Conservation (phyloP, 2,329 filamentous ascomycete species). For the Cercospora sp. region DNA sequence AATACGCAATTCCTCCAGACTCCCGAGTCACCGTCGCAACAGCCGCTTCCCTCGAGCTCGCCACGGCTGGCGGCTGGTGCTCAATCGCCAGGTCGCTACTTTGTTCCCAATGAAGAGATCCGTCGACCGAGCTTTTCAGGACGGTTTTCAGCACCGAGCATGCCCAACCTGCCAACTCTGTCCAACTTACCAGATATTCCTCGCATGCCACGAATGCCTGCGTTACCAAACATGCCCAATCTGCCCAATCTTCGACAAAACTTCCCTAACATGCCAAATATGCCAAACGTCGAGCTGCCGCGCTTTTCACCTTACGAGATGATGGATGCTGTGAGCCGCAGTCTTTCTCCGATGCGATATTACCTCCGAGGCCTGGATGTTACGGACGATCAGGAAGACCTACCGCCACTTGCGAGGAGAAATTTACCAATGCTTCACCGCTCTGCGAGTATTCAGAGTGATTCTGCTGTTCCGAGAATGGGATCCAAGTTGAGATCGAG, state of each 20-base stretch:
- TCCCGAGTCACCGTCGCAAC: conserved; percentile 23
- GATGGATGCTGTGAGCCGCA: conserved; percentile 48
- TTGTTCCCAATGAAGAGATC: conserved; percentile 35
- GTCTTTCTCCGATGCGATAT: conserved; percentile 49
- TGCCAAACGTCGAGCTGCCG: conserved; percentile 39
- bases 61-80: conserved; percentile 28
- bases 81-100: conserved; percentile 37
- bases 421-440: not conserved
- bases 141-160: conserved; percentile 34
- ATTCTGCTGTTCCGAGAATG: conserved; percentile 21
- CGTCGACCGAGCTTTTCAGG: conserved; percentile 34
- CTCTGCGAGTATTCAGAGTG: conserved; percentile 23
- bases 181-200: conserved; percentile 31
- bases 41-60: conserved; percentile 19
- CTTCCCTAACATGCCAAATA: conserved; percentile 29
- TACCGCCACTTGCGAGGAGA: not conserved
- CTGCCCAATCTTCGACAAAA: conserved; percentile 22
- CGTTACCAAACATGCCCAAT: conserved; percentile 34
- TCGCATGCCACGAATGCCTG: conserved; percentile 37
- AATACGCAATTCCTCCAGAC: conserved; percentile 23
- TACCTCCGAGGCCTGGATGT: conserved; percentile 43
- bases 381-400: conserved; percentile 19
- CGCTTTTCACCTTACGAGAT: conserved; percentile 50
- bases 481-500: conserved; percentile 19
- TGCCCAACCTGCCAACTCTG: conserved; percentile 33